Evolutionary conservation across 352 stramenopile species (phyloP).

Genomic region (Phytopythium ostracodes): DNA sequence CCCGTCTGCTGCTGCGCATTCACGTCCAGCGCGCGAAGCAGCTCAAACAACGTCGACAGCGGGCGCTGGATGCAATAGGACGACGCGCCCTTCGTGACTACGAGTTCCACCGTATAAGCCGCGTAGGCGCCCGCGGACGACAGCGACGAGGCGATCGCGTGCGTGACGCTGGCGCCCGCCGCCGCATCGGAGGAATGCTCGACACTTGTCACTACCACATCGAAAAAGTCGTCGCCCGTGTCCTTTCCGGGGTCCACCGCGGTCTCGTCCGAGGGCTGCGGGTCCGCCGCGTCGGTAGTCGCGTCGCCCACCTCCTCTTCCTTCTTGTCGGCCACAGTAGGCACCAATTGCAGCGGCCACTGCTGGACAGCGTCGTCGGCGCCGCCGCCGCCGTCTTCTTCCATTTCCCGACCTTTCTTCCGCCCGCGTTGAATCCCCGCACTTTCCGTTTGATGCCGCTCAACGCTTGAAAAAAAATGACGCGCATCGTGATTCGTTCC

Average conservation of each 20-base stretch:
- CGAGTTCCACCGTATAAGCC: slow-evolving; percentile 51
- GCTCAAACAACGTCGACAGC: slow-evolving; percentile 33
- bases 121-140: slow-evolving; percentile 24
- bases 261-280: neutral
- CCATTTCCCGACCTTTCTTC: neutral
- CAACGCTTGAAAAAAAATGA: too few species aligned
- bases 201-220: slow-evolving; percentile 68
- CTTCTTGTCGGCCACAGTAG: neutral
- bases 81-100: slow-evolving; percentile 41
- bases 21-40: slow-evolving; percentile 27
- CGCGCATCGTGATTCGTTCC: too few species aligned
- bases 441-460: too few species aligned
- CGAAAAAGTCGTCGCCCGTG: slow-evolving; percentile 29
- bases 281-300: neutral
- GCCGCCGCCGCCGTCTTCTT: neutral
- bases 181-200: slow-evolving; percentile 22
- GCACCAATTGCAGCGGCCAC: neutral
- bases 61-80: slow-evolving; percentile 57
- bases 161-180: slow-evolving; percentile 25
- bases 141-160: slow-evolving; percentile 34
- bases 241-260: neutral
- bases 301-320: neutral
- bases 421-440: neutral
- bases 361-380: neutral
- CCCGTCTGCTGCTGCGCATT: neutral